phyloP scores from a whole-genome alignment of 192 early-diverging fungal genomes.

The Dissophora globulifera region DNA sequence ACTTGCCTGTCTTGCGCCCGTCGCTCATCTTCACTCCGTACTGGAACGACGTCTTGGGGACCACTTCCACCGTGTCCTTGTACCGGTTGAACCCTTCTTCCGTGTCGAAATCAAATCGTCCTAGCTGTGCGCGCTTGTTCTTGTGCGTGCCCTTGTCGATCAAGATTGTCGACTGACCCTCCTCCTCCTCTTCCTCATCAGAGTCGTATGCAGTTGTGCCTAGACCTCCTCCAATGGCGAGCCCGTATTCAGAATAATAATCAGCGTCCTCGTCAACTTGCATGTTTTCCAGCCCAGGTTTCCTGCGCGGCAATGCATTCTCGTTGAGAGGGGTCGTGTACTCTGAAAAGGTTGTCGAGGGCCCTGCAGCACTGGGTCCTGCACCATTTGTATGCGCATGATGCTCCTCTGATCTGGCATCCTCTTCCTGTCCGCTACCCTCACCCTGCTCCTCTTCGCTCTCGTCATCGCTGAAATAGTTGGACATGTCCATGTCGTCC shows the following conservation, averaged over 20 bases:
- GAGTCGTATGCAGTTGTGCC: constrained; percentile 65
- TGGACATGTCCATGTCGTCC: constrained; percentile 20
- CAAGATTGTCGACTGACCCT: constrained; percentile 54
- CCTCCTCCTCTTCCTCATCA: constrained; percentile 57
- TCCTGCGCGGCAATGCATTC: constrained; percentile 23
- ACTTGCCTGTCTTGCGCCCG: constrained; percentile 65
- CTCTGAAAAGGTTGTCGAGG: neutral
- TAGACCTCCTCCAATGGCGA: constrained; percentile 54
- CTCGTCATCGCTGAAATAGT: constrained; percentile 38
- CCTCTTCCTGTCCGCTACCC: constrained; percentile 15
- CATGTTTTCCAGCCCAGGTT: constrained; percentile 29
- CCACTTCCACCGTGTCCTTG: constrained; percentile 74
- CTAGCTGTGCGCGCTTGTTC: constrained; percentile 76
- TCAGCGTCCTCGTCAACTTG: constrained; percentile 56
- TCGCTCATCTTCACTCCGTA: constrained; percentile 80
- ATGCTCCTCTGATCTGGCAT: no score
- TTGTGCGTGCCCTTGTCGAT: constrained; percentile 77
- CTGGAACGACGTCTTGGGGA: constrained; percentile 81
- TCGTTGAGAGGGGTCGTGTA: constrained; percentile 22
- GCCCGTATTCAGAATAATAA: constrained; percentile 65
- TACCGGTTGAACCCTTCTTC: constrained; percentile 81
- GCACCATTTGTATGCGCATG: neutral
- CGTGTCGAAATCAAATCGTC: constrained; percentile 81
- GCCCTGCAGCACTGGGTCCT: neutral
- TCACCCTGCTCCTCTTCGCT: constrained; percentile 27